A percentile compares a stretch with the other conserved stretches of the same genome.
phyloP scores from a whole-genome alignment of 331 rosid genomes.

The Saraca asoca region DNA sequence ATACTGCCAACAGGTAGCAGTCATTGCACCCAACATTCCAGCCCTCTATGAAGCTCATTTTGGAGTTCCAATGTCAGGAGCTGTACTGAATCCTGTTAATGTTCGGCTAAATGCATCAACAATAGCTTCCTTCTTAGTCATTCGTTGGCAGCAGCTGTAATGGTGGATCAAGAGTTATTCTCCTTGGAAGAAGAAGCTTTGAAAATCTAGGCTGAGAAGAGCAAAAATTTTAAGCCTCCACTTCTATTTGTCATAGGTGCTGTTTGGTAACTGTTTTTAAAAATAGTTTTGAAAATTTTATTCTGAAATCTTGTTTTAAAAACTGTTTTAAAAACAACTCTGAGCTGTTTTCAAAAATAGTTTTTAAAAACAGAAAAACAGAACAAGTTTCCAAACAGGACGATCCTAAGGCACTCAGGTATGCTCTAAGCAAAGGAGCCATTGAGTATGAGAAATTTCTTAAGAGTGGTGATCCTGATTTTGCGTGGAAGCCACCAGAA shows the following conservation, averaged over 20 bases:
- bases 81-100: no score
- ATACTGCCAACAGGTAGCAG: conserved; percentile 52
- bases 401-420: conserved; percentile 52
- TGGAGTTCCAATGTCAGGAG: no score
- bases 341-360: no score
- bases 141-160: conserved; percentile 62
- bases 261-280: no score
- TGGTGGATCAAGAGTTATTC: conserved; percentile 86
- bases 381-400: no score
- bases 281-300: no score
- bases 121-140: conserved; percentile 76
- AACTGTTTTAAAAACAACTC: no score
- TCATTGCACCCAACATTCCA: no score
- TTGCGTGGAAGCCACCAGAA: conserved; percentile 76
- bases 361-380: no score
- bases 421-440: conserved; percentile 65
- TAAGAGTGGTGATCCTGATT: conserved; percentile 74
- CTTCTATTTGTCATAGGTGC: conserved; percentile 71
- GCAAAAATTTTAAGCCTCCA: conserved; percentile 54
- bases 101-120: conserved; percentile 72
- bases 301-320: no score
- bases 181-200: conserved; percentile 74
- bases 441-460: conserved; percentile 75
- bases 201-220: conserved; percentile 58
- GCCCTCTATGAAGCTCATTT: no score